These are phyloP conservation scores for Fusarium falciforme DNA, from an alignment of 2,329 filamentous ascomycete species.

Conservation along the genomic window DNA sequence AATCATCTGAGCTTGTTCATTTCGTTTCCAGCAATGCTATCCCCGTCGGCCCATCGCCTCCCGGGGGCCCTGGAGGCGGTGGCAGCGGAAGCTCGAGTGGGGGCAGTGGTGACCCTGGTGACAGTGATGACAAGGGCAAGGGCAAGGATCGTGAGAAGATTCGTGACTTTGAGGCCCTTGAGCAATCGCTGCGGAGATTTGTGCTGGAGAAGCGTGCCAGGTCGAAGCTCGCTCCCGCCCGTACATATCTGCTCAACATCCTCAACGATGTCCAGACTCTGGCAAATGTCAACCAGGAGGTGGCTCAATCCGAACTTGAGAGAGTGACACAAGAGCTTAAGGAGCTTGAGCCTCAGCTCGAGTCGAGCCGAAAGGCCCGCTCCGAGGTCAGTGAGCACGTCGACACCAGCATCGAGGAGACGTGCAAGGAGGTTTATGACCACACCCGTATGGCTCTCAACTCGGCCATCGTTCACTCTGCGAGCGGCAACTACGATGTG, in stretches of 20 bases:
- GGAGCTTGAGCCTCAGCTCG: constrained; percentile 85
- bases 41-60: constrained; percentile 73
- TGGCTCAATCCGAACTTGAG: constrained; percentile 86
- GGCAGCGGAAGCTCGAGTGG: constrained; percentile 66
- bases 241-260: constrained; percentile 94
- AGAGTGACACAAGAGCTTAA: constrained; percentile 83
- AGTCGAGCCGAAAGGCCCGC: constrained; percentile 84
- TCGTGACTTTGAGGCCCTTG: constrained; percentile 88
- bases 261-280: constrained; percentile 87
- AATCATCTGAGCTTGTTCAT: constrained; percentile 91
- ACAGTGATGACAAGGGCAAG: constrained; percentile 76
- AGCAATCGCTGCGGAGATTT: constrained; percentile 89
- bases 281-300: constrained; percentile 86
- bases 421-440: constrained; percentile 86
- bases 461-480: constrained; percentile 80
- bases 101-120: constrained; percentile 66
- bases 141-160: constrained; percentile 90
- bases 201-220: constrained; percentile 95
- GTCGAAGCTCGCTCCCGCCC: constrained; percentile 94
- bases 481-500: constrained; percentile 82
- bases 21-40: constrained; percentile 98
- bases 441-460: constrained; percentile 82
- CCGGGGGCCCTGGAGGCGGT: constrained; percentile 65
- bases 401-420: constrained; percentile 84
- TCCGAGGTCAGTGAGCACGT: constrained; percentile 84